Base-by-base conservation (phyloP, 2,329 filamentous ascomycete genomes). In the Aotearoamyces nothofagi region DNA sequence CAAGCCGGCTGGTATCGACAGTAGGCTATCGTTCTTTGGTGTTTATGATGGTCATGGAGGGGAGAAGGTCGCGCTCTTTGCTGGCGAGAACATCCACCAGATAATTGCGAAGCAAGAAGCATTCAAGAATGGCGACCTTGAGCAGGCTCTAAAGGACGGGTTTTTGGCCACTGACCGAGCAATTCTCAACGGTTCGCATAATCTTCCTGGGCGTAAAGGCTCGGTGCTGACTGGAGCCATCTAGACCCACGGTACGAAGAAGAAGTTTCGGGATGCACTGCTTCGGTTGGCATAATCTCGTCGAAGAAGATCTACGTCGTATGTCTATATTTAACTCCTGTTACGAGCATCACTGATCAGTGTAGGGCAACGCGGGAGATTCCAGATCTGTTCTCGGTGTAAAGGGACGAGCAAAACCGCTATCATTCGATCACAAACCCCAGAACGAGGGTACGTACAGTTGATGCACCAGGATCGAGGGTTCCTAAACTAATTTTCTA, bases 401-500 rank as follows among this genome's bases (percentile, higher is more conserved):
- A 49, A 98, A 96, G 62, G 90, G 90, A 41, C 73, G 90, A 46
- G 90, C 90, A 42, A 98, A 96, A 62, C 90, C 90, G 29, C 66
- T 98, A 35, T 98, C 90, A n/a, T 92, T 92, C 51, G 90, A 98
- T 54, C 90, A 98, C 66, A 98, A 98, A 61, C 90, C 90, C 23
- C 86, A 94, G 55, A 94, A 96, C 44, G 90, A 98, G 69, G 82
- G 84, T 92, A 51, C 33, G 63, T 34, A n/a, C n/a, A n/a, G n/a
- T n/a, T n/a, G n/a, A n/a, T n/a, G n/a, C n/a, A n/a, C n/a, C n/a
- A n/a, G n/a, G n/a, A n/a, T n/a, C n/a, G n/a, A n/a, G n/a, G n/a
- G n/a, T n/a, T n/a, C n/a, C n/a, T n/a, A n/a, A n/a, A n/a, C n/a
- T n/a, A n/a, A n/a, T n/a, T n/a, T n/a, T n/a, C n/a, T n/a, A n/a